A percentile compares a stretch with the other conserved stretches of the same genome.
These are phyloP conservation scores for Colletotrichum orchidophilum DNA, from an alignment of 2,329 filamentous ascomycete genomes.

Conservation along the genomic window DNA sequence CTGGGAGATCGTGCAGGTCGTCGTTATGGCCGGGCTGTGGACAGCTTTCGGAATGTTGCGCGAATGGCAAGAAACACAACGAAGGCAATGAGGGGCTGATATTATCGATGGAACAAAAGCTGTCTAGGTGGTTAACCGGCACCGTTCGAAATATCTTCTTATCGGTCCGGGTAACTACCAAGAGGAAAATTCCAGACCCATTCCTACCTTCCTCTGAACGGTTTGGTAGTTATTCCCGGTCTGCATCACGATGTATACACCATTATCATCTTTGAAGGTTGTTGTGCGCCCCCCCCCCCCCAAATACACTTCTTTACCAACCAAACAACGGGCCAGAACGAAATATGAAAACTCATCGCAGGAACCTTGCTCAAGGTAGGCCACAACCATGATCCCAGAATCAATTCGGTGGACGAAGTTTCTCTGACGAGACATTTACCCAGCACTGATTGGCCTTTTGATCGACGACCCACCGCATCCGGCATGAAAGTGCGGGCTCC, in stretches of 20 bases:
- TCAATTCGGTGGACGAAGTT: slow-evolving; percentile 1
- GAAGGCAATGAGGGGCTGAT: background rate
- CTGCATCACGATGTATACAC: background rate
- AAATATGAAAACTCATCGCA: background rate
- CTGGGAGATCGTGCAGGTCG: slow-evolving; percentile 8
- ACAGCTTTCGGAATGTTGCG: slow-evolving; percentile 1
- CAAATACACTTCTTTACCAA: background rate
- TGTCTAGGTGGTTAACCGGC: background rate
- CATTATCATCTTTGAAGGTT: background rate
- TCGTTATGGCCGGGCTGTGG: background rate
- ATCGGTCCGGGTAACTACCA: background rate
- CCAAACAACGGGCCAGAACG: background rate
- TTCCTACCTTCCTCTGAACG: background rate
- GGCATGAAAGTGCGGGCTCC: too few species aligned
- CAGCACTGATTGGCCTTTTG: slow-evolving; percentile 14
- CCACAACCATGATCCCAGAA: background rate
- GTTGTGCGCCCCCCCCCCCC: background rate
- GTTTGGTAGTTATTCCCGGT: background rate
- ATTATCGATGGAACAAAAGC: background rate
- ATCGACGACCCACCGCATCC: slow-evolving; percentile 13
- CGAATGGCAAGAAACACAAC: background rate
- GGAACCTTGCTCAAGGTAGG: slow-evolving; percentile 4
- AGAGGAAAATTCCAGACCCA: background rate
- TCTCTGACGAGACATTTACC: background rate
- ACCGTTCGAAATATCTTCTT: background rate